A percentile compares a stretch with the other conserved stretches of the same genome.
Conservation (phyloP, 2,329 filamentous ascomycete species). For the Penicillium sp. region DNA sequence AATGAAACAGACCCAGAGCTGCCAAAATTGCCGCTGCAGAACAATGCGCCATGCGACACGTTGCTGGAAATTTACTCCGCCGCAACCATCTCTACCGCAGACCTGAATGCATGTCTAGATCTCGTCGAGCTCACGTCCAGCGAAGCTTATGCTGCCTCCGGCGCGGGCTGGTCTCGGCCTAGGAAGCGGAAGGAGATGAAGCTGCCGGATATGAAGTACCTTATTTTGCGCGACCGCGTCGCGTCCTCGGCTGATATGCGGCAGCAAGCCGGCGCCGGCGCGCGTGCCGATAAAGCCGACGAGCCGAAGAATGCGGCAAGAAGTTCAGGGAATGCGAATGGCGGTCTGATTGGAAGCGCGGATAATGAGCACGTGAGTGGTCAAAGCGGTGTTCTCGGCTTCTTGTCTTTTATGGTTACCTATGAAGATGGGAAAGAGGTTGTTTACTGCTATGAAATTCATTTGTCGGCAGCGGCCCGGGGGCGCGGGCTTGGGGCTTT, state of each 20-base stretch:
- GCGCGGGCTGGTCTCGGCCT: slow-evolving; percentile 54
- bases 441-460: slow-evolving; percentile 65
- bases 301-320: neutral
- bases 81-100: slow-evolving; percentile 36
- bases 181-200: slow-evolving; percentile 60
- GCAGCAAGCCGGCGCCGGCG: neutral
- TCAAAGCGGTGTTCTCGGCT: slow-evolving; percentile 33
- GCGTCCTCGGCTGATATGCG: neutral
- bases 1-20: neutral
- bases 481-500: slow-evolving; percentile 53
- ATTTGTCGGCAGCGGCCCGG: slow-evolving; percentile 48
- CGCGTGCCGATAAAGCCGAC: neutral
- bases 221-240: slow-evolving; percentile 45
- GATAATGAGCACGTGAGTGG: neutral
- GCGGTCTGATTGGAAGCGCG: neutral
- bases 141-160: slow-evolving; percentile 52
- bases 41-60: neutral
- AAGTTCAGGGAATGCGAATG: neutral
- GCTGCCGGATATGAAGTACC: slow-evolving; percentile 58
- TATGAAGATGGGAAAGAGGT: slow-evolving; percentile 57
- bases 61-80: slow-evolving; percentile 35
- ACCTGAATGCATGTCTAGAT: slow-evolving; percentile 52
- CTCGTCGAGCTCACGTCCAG: slow-evolving; percentile 57
- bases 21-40: neutral
- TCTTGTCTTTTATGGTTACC: slow-evolving; percentile 59